Evolutionary conservation across 352 stramenopile species (phyloP).

Genomic region (Peronospora farinosa): DNA sequence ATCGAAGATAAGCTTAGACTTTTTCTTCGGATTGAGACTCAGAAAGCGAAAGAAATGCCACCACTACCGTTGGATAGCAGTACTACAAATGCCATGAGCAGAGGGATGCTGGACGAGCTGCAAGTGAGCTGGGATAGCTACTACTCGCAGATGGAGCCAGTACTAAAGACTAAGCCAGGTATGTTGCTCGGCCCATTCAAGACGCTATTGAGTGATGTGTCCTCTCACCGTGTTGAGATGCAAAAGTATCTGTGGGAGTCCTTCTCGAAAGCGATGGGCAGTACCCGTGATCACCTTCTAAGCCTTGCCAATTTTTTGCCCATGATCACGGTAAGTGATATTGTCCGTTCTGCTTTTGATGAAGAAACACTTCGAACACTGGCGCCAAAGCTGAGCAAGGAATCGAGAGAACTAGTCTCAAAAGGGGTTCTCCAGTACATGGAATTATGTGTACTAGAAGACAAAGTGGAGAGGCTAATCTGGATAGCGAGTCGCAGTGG

Average conservation of each 20-base stretch:
- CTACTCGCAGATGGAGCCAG: constrained; percentile 18
- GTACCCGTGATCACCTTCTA: constrained; percentile 19
- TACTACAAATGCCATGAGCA: constrained; percentile 29
- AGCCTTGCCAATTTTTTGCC: constrained; percentile 17
- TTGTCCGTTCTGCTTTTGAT: constrained; percentile 37
- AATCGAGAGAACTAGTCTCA: constrained; percentile 14
- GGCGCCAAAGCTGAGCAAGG: constrained; percentile 22
- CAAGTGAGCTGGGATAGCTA: constrained; percentile 37
- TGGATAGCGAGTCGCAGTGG: no score
- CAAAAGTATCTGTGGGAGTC: constrained; percentile 15
- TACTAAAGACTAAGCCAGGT: not conserved
- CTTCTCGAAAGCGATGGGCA: constrained; percentile 6
- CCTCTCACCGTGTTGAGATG: constrained; percentile 9
- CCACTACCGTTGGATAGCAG: constrained; percentile 23
- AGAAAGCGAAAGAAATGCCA: not conserved
- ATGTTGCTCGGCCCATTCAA: constrained; percentile 11
- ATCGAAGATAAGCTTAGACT: constrained; percentile 16
- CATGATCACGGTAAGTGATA: constrained; percentile 28
- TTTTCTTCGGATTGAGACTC: constrained; percentile 11
- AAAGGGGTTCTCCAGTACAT: no score
- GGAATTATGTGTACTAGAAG: no score
- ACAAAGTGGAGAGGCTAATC: no score
- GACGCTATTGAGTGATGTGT: constrained; percentile 18
- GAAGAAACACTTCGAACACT: constrained; percentile 26
- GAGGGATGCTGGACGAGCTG: constrained; percentile 39